A percentile compares a stretch with the other conserved stretches of the same genome.
These are phyloP conservation scores for Planoprotostelium fungivorum DNA, from an alignment of 78 protist genomes.

Conservation along the genomic window DNA sequence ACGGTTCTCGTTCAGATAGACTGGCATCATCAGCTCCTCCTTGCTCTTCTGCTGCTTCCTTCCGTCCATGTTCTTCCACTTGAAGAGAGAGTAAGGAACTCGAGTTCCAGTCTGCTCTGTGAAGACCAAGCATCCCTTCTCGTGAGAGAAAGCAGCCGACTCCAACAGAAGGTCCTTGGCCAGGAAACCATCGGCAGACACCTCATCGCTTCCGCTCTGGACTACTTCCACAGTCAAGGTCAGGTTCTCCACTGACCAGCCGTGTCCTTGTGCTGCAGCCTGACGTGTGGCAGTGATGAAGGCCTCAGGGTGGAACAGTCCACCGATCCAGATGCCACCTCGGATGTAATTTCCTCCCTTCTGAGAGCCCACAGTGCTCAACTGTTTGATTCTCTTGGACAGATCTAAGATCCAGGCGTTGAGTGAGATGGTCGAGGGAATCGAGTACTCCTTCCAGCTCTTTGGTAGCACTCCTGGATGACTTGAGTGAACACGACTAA, in stretches of 20 bases:
- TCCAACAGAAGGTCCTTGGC: slow-evolving; percentile 46
- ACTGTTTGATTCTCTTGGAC: slow-evolving; percentile 63
- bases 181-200: neutral
- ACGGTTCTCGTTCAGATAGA: slow-evolving; percentile 73
- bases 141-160: slow-evolving; percentile 38
- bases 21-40: slow-evolving; percentile 44
- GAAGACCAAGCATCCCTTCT: slow-evolving; percentile 13
- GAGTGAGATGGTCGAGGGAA: slow-evolving; percentile 51
- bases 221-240: slow-evolving; percentile 22
- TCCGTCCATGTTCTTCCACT: slow-evolving; percentile 55
- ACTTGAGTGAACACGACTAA: neutral
- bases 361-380: slow-evolving; percentile 27
- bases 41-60: slow-evolving; percentile 9
- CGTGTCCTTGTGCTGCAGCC: slow-evolving; percentile 75
- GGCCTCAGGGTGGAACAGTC: slow-evolving; percentile 89
- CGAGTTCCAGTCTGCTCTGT: slow-evolving; percentile 14
- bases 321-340: slow-evolving; percentile 83
- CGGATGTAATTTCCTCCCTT: slow-evolving; percentile 1
- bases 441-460: slow-evolving; percentile 71
- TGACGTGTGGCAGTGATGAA: slow-evolving; percentile 93
- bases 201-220: neutral
- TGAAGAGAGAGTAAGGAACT: slow-evolving; percentile 15
- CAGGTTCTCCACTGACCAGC: slow-evolving; percentile 82
- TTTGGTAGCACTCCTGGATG: slow-evolving; percentile 38
- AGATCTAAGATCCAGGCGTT: slow-evolving; percentile 72